phyloP scores from a whole-genome alignment of 176 grass and related monocot species.

The Otatea glauca region DNA sequence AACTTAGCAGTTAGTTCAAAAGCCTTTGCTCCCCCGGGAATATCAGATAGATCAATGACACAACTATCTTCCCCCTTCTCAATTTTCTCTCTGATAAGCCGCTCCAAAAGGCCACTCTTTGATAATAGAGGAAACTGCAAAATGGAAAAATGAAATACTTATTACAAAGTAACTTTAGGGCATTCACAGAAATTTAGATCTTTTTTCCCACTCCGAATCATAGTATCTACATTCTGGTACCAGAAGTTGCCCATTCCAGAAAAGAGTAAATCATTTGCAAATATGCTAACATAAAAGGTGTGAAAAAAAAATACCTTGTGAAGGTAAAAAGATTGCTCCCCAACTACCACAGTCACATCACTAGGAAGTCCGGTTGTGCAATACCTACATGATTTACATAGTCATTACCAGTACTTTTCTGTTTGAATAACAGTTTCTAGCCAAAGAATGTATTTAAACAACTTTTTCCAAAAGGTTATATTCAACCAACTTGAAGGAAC shows the following conservation, averaged over 20 bases:
- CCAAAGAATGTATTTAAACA: constrained; percentile 24
- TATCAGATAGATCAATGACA: constrained; percentile 61
- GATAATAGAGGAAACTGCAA: constrained; percentile 93
- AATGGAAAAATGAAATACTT: constrained; percentile 3
- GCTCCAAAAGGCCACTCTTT: constrained; percentile 86
- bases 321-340: constrained; percentile 73
- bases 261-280: constrained; percentile 19
- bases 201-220: constrained; percentile 2
- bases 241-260: background rate
- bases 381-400: constrained; percentile 61
- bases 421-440: background rate
- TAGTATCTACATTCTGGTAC: constrained; percentile 13
- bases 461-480: background rate
- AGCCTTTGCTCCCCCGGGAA: constrained; percentile 67
- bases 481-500: background rate
- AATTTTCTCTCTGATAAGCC: constrained; percentile 63
- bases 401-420: constrained; percentile 31
- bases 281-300: constrained; percentile 20
- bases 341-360: constrained; percentile 72
- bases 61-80: constrained; percentile 61
- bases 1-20: constrained; percentile 87
- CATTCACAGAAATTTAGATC: constrained; percentile 7
- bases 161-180: background rate
- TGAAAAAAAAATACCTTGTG: constrained; percentile 74
- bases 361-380: constrained; percentile 88